phyloP scores from a whole-genome alignment of 1,139 yeast species.

The Hyphopichia khmerensis region DNA sequence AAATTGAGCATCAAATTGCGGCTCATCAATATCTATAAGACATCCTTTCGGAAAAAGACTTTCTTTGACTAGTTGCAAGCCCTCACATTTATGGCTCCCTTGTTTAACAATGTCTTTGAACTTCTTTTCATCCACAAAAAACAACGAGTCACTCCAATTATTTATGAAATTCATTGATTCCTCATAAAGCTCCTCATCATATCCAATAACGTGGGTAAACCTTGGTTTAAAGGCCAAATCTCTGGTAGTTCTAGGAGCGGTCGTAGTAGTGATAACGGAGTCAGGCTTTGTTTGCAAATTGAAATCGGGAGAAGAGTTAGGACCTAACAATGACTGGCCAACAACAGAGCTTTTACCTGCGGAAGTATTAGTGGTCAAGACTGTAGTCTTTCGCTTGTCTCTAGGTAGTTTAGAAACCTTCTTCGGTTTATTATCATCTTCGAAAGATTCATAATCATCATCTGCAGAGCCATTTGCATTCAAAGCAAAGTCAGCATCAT shows the following conservation, averaged over 20 bases:
- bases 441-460: neutral
- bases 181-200: conserved; percentile 28
- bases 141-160: conserved; percentile 36
- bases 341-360: too few species aligned
- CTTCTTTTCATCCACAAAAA: conserved; percentile 27
- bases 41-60: neutral
- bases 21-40: neutral
- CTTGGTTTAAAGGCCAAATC: conserved; percentile 37
- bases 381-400: neutral
- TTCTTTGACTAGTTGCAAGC: neutral
- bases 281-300: neutral
- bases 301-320: too few species aligned
- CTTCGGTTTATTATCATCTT: neutral
- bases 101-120: conserved; percentile 7
- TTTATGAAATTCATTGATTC: conserved; percentile 25
- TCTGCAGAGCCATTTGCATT: neutral
- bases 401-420: too few species aligned
- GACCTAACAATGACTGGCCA: too few species aligned
- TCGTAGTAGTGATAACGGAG: neutral
- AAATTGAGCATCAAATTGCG: neutral
- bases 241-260: conserved; percentile 6
- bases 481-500: conserved; percentile 2
- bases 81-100: neutral
- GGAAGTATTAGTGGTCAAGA: too few species aligned
- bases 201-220: conserved; percentile 35